Evolutionary conservation across 352 stramenopile species (phyloP).

Genomic region (Bremia lactucae): DNA sequence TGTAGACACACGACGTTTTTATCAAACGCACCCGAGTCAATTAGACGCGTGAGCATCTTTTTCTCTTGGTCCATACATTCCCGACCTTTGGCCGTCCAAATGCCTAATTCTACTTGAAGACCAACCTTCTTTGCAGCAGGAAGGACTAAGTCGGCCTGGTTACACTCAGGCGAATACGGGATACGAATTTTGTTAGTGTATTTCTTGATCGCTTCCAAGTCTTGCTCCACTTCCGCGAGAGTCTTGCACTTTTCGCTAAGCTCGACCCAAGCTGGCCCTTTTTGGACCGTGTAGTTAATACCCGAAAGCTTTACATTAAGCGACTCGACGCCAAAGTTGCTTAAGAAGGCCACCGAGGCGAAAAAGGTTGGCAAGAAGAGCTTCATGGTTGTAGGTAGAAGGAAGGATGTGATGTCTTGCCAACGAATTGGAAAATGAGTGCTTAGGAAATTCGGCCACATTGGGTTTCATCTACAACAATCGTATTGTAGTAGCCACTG

Average conservation of each 20-base stretch:
- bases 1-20: constrained; percentile 35
- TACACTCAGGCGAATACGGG: constrained; percentile 49
- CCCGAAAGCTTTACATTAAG: constrained; percentile 49
- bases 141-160: constrained; percentile 33
- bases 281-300: constrained; percentile 67
- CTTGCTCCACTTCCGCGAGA: constrained; percentile 26
- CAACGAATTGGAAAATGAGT: not conserved
- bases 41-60: constrained; percentile 24
- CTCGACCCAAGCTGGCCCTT: constrained; percentile 35
- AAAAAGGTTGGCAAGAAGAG: constrained; percentile 21
- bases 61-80: constrained; percentile 39
- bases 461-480: too few species aligned
- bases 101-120: constrained; percentile 46
- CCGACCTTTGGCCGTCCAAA: constrained; percentile 38
- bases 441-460: too few species aligned
- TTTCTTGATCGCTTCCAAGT: constrained; percentile 39
- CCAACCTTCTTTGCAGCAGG: constrained; percentile 32
- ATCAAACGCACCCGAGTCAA: constrained; percentile 32
- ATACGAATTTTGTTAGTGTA: constrained; percentile 51
- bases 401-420: not conserved
- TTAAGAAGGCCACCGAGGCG: constrained; percentile 10
- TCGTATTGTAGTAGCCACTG: too few species aligned
- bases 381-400: constrained; percentile 8
- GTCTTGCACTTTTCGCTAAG: constrained; percentile 37
- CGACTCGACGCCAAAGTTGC: constrained; percentile 10